Percentiles rank a stretch among this genome's conserved stretches.
phyloP scores from a whole-genome alignment of 306 rosid genomes.

The Castanospermum australe region DNA sequence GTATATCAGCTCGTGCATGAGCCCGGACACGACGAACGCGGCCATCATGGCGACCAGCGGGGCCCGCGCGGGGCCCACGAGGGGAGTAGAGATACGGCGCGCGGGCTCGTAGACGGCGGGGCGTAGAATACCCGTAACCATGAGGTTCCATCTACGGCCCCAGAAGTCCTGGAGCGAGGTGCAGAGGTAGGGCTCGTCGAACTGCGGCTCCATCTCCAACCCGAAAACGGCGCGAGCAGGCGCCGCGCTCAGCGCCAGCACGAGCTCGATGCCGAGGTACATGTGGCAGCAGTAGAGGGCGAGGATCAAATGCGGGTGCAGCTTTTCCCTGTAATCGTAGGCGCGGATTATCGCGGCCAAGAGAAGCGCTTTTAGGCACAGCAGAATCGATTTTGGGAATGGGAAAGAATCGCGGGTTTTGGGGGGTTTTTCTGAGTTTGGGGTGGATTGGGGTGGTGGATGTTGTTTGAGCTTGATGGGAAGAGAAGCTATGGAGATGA shows the following conservation, averaged over 20 bases:
- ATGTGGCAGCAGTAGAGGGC: conserved; percentile 47
- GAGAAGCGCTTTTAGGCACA: conserved; percentile 33
- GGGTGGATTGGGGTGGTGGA: conserved; percentile 2
- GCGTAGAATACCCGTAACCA: conserved; percentile 56
- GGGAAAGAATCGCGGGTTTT: too few species aligned
- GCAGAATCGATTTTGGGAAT: neutral
- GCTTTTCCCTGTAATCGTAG: conserved; percentile 28
- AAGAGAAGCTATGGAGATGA: conserved; percentile 60
- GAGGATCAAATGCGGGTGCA: conserved; percentile 33
- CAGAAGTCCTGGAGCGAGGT: conserved; percentile 85
- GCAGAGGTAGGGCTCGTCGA: conserved; percentile 57
- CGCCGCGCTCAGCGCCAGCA: conserved; percentile 33
- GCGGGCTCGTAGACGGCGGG: conserved; percentile 47
- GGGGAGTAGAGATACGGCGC: fast-evolving
- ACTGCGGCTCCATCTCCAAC: conserved; percentile 59
- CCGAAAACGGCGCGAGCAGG: conserved; percentile 44
- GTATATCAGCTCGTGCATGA: conserved; percentile 67
- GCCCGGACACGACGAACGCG: conserved; percentile 52
- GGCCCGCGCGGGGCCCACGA: conserved; percentile 31
- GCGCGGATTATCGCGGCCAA: conserved; percentile 27
- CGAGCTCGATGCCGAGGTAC: conserved; percentile 53
- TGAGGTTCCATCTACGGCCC: conserved; percentile 87
- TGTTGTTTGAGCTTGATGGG: conserved; percentile 52
- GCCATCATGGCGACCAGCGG: conserved; percentile 7
- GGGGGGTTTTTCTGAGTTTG: neutral